Evolutionary conservation across 768 basidiomycete species (phyloP).

Genomic region (Mycena galopus): DNA sequence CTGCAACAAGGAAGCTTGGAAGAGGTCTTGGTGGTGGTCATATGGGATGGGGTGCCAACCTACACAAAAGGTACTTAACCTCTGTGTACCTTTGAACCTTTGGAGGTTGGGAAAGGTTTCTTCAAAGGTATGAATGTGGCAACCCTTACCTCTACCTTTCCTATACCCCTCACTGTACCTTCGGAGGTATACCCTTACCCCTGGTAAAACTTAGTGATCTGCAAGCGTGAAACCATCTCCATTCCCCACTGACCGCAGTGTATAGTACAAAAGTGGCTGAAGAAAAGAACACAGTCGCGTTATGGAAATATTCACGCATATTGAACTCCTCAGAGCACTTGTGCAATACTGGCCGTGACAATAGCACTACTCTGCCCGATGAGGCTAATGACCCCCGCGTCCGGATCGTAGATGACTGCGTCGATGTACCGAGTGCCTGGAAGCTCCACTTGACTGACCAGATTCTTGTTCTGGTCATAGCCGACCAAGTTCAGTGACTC

Average conservation of each 20-base stretch:
- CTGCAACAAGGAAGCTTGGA: no score
- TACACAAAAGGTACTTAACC: no score
- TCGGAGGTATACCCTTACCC: no score
- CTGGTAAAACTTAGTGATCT: no score
- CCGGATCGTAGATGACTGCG: neutral
- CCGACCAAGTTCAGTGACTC: slow-evolving; percentile 2
- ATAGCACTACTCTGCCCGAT: neutral
- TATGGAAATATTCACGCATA: slow-evolving; percentile 1
- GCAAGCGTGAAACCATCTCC: neutral
- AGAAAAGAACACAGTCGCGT: neutral
- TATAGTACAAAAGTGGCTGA: slow-evolving; percentile 4
- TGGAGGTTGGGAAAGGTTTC: no score
- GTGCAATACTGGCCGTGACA: slow-evolving; percentile 1
- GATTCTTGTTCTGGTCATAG: slow-evolving; percentile 5
- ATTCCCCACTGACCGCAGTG: neutral
- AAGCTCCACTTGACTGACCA: slow-evolving; percentile 3
- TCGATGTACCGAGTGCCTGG: slow-evolving; percentile 3
- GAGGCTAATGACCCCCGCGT: neutral
- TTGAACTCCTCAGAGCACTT: neutral
- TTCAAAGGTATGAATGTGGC: no score
- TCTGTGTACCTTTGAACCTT: no score
- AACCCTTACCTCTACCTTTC: no score
- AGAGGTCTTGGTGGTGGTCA: no score
- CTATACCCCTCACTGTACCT: no score
- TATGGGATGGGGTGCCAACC: no score